phyloP scores from a whole-genome alignment of 163 green algal genomes.

The Prototheca wickerhamii region DNA sequence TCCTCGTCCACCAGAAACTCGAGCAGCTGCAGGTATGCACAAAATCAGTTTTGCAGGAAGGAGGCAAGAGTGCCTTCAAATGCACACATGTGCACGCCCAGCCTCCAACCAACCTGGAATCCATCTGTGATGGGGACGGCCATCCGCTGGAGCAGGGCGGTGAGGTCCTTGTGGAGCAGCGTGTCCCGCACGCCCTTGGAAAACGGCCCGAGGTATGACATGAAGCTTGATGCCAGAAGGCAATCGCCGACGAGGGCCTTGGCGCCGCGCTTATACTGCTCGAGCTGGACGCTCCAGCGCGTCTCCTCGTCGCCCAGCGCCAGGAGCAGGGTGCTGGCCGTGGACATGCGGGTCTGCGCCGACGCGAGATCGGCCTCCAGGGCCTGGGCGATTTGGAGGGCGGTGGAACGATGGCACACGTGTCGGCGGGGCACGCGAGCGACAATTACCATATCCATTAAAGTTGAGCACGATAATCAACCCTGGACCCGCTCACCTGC shows the following conservation, averaged over 20 bases:
- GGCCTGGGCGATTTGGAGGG: constrained; percentile 14
- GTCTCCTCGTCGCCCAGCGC: constrained; percentile 84
- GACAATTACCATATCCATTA: too few species aligned
- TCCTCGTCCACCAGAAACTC: constrained; percentile 84
- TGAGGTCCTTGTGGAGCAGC: constrained; percentile 74
- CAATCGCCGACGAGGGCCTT: constrained; percentile 77
- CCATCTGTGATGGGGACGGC: constrained; percentile 67
- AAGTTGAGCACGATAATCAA: not conserved
- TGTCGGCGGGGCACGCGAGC: too few species aligned
- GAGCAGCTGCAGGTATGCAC: constrained; percentile 48
- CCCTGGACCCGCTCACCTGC: constrained; percentile 23
- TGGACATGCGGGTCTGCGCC: constrained; percentile 86
- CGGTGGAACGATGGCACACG: too few species aligned
- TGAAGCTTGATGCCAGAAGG: constrained; percentile 72
- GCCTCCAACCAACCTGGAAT: constrained; percentile 43
- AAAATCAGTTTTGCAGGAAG: too few species aligned
- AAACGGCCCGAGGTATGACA: constrained; percentile 89
- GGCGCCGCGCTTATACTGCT: constrained; percentile 76
- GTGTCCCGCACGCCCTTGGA: constrained; percentile 89
- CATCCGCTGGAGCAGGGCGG: constrained; percentile 55
- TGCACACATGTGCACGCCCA: not conserved
- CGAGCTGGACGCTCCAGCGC: constrained; percentile 78
- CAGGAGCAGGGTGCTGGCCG: constrained; percentile 77
- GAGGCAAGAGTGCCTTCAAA: too few species aligned
- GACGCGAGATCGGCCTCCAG: constrained; percentile 75